Evolutionary conservation across 176 grass and related monocot species (phyloP).

Genomic region (Secale cereale): DNA sequence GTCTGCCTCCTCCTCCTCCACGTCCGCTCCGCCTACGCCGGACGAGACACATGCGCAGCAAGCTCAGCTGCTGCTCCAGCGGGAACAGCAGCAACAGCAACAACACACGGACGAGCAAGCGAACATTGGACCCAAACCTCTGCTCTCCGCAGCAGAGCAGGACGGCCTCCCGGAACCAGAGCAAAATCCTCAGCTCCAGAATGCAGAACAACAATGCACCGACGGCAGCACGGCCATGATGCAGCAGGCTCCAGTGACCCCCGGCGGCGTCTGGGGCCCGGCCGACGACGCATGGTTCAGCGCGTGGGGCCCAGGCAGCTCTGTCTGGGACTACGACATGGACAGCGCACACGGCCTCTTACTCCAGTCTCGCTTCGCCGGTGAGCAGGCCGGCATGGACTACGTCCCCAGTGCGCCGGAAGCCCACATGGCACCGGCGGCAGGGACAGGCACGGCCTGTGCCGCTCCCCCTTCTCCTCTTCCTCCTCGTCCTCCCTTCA

Average conservation of each 20-base stretch:
- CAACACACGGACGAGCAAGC: not conserved
- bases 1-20: slow-evolving; percentile 49
- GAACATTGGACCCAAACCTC: slow-evolving; percentile 10
- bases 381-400: slow-evolving; percentile 38
- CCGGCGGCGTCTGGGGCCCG: slow-evolving; percentile 52
- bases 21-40: slow-evolving; percentile 37
- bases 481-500: slow-evolving; percentile 34
- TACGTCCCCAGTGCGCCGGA: slow-evolving; percentile 31
- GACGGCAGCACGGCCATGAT: slow-evolving; percentile 6
- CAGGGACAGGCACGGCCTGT: slow-evolving; percentile 25
- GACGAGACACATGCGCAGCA: slow-evolving; percentile 23
- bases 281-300: slow-evolving; percentile 94
- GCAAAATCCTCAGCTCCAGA: not conserved
- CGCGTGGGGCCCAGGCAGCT: slow-evolving; percentile 85
- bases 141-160: slow-evolving; percentile 26
- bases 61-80: not conserved
- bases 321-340: slow-evolving; percentile 89
- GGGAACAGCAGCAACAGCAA: slow-evolving; percentile 13
- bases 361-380: slow-evolving; percentile 71
- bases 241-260: slow-evolving; percentile 20
- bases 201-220: not conserved
- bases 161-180: slow-evolving; percentile 17
- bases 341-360: slow-evolving; percentile 76
- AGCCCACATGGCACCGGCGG: not conserved
- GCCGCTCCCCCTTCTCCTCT: slow-evolving; percentile 30